Conservation (phyloP, 257 asterid species). For the Coffea canephora region DNA sequence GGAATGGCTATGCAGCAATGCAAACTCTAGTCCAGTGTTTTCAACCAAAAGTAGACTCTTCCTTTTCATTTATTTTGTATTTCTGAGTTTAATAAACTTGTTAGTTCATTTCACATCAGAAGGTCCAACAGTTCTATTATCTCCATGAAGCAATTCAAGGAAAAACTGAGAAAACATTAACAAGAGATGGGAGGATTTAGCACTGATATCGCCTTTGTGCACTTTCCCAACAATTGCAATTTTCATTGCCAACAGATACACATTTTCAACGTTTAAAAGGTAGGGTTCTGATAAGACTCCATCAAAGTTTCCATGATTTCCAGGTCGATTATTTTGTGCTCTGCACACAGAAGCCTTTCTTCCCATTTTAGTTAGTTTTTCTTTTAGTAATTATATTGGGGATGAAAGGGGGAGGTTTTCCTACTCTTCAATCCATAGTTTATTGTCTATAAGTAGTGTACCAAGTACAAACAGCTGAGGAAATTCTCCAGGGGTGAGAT, state of each 20-base stretch:
- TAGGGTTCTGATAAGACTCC: neutral
- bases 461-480: constrained; percentile 95
- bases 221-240: neutral
- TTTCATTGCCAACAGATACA: neutral
- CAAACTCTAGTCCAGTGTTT: neutral
- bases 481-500: constrained; percentile 90
- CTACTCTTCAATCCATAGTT: neutral
- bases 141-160: neutral
- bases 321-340: neutral
- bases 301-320: neutral
- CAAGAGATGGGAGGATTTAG: neutral
- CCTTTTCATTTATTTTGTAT: neutral
- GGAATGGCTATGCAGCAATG: too few relatives aligned
- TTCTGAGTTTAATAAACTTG: neutral
- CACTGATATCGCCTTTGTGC: neutral
- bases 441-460: constrained; percentile 24
- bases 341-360: neutral
- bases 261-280: neutral
- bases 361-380: neutral
- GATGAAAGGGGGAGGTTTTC: neutral
- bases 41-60: neutral
- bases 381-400: neutral
- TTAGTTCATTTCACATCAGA: neutral
- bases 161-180: neutral
- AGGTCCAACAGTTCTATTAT: neutral